These are phyloP conservation scores for Camellia granthamiana DNA, from an alignment of 148 eudicot genomes.

Conservation along the genomic window DNA sequence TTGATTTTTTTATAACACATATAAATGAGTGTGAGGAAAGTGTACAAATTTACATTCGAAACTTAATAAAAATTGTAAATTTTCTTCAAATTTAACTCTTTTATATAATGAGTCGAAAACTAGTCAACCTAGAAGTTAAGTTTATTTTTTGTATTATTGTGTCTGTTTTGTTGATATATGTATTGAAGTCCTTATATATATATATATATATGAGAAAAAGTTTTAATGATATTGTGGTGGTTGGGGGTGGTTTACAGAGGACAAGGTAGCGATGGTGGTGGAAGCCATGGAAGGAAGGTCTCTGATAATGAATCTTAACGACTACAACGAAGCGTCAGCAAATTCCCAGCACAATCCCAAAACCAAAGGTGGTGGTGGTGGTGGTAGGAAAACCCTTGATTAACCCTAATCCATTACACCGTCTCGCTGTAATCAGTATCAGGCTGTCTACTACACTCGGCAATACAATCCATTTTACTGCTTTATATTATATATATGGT, in stretches of 20 bases:
- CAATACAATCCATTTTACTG: too few species aligned
- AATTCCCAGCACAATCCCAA: conserved; percentile 21
- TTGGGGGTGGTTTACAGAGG: not conserved
- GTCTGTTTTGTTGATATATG: not conserved
- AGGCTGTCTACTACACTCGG: too few species aligned
- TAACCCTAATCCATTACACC: not conserved
- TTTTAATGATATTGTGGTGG: too few species aligned
- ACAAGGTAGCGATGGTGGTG: not conserved
- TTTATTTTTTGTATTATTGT: not conserved
- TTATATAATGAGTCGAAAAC: too few species aligned
- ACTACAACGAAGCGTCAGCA: conserved; percentile 18
- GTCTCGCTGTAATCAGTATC: not conserved
- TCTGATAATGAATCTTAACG: conserved; percentile 7
- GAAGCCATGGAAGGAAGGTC: conserved; percentile 1
- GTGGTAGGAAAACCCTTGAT: not conserved
- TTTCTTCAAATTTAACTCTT: too few species aligned
- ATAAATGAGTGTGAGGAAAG: too few species aligned
- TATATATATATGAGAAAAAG: not conserved
- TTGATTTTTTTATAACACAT: too few species aligned
- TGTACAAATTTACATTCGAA: too few species aligned
- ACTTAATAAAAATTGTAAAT: too few species aligned
- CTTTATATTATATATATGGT: too few species aligned
- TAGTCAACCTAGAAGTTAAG: too few species aligned
- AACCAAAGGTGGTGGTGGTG: not conserved
- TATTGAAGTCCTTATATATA: not conserved